Base-by-base conservation (phyloP, 2,329 filamentous ascomycete genomes). In the Atkinsonella hypoxylon region DNA sequence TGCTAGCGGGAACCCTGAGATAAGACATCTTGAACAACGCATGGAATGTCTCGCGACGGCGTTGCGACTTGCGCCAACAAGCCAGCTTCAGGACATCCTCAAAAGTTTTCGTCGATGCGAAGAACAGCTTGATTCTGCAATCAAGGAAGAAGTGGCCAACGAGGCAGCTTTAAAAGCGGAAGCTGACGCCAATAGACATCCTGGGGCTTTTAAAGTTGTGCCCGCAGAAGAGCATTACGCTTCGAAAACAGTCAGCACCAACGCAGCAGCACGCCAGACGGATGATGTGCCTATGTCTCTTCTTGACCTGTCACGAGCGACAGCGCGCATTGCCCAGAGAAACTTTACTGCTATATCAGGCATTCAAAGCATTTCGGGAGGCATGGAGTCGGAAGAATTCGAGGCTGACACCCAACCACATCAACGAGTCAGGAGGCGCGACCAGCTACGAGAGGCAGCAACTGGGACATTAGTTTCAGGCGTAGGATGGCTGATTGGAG, bases 21-120 rank as follows among this genome's bases (percentile, higher is more conserved):
- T 93, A 48, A 78, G 86, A 31, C 82, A 87, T 56, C 71, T 93
- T 1, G 85, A 91, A 59, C 87, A 91, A 62, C 80, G 87, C 20
- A 87, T 89, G 62, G 88, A 91, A 59, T 85, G 89, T 38, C 72
- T 94, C 2, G 82, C 85, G 1, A 82, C 85, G 12, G 85, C 88
- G 1, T 72, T 93, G 17, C 77, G 87, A 9, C 77, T 90, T 47
- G 86, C 87, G 0, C 88, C 87, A 1, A 69, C 81, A 0, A 70
- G 75, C 0, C 80, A 85, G 12, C 74, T 93, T 0, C 82, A 86
- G 53, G 85, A 89, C 56, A 85, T 93, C 13, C 69, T 93, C 3
- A 82, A 81, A 47, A 82, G 80, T 1, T 93, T 86, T 72, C 79
- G 85, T 12, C 76, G 84, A 43, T 89, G 85, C 56, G 87, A 94